Conservation (phyloP, 495 filamentous ascomycete species). For the Aspergillus egyptiacus region DNA sequence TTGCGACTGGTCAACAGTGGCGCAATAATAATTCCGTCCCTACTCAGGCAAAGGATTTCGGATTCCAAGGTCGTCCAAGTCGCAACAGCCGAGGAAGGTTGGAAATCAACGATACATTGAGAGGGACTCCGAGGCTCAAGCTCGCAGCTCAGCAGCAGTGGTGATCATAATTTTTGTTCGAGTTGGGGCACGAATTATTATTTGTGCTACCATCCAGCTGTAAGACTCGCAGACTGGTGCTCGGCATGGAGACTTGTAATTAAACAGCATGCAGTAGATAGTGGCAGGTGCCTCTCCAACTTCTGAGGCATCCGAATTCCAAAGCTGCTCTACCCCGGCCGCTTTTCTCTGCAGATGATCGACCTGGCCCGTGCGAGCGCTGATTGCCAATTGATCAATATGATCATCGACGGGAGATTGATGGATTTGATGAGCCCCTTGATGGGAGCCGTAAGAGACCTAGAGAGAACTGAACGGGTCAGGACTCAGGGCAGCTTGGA, state of each 20-base stretch:
- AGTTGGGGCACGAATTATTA: too few relatives aligned
- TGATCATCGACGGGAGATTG: neutral
- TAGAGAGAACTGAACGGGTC: neutral
- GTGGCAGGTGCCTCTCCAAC: too few relatives aligned
- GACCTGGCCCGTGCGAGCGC: neutral
- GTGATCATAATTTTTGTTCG: slow-evolving; percentile 14
- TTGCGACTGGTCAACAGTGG: slow-evolving; percentile 9
- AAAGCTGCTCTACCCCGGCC: slow-evolving; percentile 8
- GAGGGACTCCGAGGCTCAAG: neutral
- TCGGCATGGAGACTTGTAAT: neutral
- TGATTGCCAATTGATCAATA: neutral
- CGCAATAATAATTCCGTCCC: too few relatives aligned
- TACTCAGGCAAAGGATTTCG: neutral
- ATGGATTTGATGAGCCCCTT: neutral
- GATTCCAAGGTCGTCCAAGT: too few relatives aligned
- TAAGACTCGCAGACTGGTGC: neutral
- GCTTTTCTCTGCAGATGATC: slow-evolving; percentile 14
- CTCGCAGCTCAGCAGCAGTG: slow-evolving; percentile 5
- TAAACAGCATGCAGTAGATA: neutral
- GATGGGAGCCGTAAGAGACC: neutral
- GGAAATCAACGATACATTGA: too few relatives aligned
- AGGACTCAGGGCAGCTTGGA: neutral
- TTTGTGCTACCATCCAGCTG: too few relatives aligned
- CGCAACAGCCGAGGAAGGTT: neutral
- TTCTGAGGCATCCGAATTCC: neutral